Evolutionary conservation across 176 grass and related monocot species (phyloP).

Genomic region (Bothriochloa decipiens): DNA sequence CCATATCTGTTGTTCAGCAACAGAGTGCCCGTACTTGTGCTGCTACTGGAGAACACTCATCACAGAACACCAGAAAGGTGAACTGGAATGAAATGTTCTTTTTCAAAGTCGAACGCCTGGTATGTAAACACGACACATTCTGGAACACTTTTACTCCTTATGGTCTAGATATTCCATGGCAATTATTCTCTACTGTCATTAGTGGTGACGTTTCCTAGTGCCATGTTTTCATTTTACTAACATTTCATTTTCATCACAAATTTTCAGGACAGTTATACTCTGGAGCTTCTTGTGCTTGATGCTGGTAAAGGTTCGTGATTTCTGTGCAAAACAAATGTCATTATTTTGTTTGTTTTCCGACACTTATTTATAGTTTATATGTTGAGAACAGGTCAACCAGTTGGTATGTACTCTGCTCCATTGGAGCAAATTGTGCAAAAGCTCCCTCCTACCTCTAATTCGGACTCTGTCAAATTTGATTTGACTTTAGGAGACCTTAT

Average conservation of each 20-base stretch:
- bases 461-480: constrained; percentile 56
- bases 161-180: constrained; percentile 28
- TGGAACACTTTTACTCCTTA: background rate
- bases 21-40: constrained; percentile 92
- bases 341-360: constrained; percentile 44
- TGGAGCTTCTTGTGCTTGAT: constrained; percentile 83
- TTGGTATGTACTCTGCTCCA: constrained; percentile 63
- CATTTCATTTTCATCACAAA: constrained; percentile 35
- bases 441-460: constrained; percentile 51
- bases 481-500: constrained; percentile 78
- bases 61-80: constrained; percentile 53
- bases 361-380: constrained; percentile 41
- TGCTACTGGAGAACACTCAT: constrained; percentile 47
- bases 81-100: constrained; percentile 97
- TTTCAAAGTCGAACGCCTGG: constrained; percentile 79
- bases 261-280: constrained; percentile 71
- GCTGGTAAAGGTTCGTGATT: constrained; percentile 82
- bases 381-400: constrained; percentile 34
- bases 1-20: constrained; percentile 60
- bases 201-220: constrained; percentile 8
- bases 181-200: constrained; percentile 35
- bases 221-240: constrained; percentile 41
- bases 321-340: constrained; percentile 17
- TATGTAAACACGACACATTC: constrained; percentile 39
- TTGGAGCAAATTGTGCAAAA: constrained; percentile 74